phyloP scores from a whole-genome alignment of 1,284 basidiomycete species.

The Sporisorium scitamineum region DNA sequence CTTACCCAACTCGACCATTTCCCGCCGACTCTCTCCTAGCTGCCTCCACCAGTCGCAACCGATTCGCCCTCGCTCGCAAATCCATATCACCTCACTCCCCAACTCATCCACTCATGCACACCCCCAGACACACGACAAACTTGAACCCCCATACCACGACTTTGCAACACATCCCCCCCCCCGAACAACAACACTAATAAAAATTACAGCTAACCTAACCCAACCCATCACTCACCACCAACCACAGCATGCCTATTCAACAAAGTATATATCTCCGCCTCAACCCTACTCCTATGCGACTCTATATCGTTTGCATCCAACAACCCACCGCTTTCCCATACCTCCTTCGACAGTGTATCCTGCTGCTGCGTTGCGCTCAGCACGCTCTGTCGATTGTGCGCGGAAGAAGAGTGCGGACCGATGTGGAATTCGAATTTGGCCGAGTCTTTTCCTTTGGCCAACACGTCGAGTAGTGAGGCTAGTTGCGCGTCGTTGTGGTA shows the following conservation, averaged over 20 bases:
- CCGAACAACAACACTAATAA: not conserved
- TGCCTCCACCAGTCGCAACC: too few relatives aligned
- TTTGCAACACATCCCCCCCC: too few relatives aligned
- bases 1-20: too few relatives aligned
- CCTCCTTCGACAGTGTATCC: not conserved
- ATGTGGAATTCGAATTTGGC: constrained; percentile 62
- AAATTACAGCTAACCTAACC: not conserved
- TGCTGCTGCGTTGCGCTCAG: constrained; percentile 1
- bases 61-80: too few relatives aligned
- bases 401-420: constrained; percentile 1
- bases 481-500: constrained; percentile 63
- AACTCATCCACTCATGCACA: not conserved
- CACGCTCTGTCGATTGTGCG: constrained; percentile 5
- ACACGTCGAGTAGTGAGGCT: constrained; percentile 51
- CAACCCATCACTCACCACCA: not conserved
- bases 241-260: constrained; percentile 30
- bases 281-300: constrained; percentile 38
- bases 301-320: constrained; percentile 38
- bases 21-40: too few relatives aligned
- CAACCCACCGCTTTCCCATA: not conserved
- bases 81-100: too few relatives aligned
- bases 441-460: constrained; percentile 52
- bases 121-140: too few relatives aligned
- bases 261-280: constrained; percentile 56
- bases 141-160: too few relatives aligned